Evolutionary conservation across 2,329 filamentous ascomycete genomes (phyloP), one percentile per base, ranked within the genome.

Genomic region (Hymenoscyphus linearis): DNA sequence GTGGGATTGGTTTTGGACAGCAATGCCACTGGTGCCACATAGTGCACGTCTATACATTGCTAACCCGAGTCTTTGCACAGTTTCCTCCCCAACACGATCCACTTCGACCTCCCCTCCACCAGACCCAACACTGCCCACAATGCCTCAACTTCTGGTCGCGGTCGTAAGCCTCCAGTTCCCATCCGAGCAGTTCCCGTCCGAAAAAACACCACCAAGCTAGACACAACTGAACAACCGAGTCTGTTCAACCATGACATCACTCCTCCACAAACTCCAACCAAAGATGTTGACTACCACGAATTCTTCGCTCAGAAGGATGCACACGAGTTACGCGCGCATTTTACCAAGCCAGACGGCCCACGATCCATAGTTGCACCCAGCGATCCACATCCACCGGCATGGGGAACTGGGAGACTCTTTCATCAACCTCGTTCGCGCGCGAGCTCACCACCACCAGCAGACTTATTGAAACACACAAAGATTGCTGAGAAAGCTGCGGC

Each of bases 81-180:
- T 61, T 96, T 96, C 73, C 84, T 97, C 37, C 93, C 93, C 36
- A 93, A 96, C 74, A 98, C 93, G 47, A 82, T 96, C 71, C 87
- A 96, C 75, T 98, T 98, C 75, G 87, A 87, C 68, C 80, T 90
- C 60, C 84, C 85, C 12, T 80, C 81, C 44, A 70, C 64, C 61
- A 80, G 79, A 35, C 78, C 79, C 57, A 34, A 22, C 22, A 31
- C 40, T 14, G 22, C n/a, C 22, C 22, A n/a, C 3, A 47, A n/a
- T 12, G 40, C 40, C 3, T 10, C 40, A 25, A 14, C 55, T 27
- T 2, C n/a, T 36, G 31, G 34, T 22, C 40, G 27, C 12, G 25
- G 50, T 16, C 25, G 25, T 10, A 31, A 22, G 5, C 4, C 22
- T 47, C 40, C 40, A 35, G 13, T 16, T 34, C 56, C 56, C 10